A percentile compares a stretch with the other conserved stretches of the same genome.
phyloP scores from a whole-genome alignment of 1,139 yeast genomes.

The Suhomyces taliae region DNA sequence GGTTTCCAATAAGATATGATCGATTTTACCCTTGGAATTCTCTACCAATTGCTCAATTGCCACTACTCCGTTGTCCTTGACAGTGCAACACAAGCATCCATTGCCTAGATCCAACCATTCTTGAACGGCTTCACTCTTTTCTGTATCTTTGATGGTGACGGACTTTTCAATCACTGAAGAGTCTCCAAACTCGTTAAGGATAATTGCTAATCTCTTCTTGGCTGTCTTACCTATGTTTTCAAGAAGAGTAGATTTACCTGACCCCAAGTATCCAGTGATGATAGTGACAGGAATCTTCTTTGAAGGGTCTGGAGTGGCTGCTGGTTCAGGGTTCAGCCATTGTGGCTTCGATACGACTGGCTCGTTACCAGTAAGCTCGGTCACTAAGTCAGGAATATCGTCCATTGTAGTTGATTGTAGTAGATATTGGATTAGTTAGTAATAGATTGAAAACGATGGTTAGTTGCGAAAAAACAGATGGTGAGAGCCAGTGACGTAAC shows the following conservation, averaged over 20 bases:
- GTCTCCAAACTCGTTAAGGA: slow-evolving; percentile 87
- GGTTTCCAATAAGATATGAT: slow-evolving; percentile 87
- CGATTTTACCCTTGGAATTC: slow-evolving; percentile 70
- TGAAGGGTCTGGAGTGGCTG: slow-evolving; percentile 9
- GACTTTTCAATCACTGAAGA: slow-evolving; percentile 88
- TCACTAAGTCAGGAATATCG: slow-evolving; percentile 21
- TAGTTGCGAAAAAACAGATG: background rate
- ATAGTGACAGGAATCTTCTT: slow-evolving; percentile 83
- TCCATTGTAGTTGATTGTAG: slow-evolving; percentile 11
- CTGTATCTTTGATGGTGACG: slow-evolving; percentile 68
- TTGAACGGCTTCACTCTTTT: slow-evolving; percentile 56
- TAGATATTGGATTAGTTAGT: background rate
- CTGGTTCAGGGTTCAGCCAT: slow-evolving; percentile 8
- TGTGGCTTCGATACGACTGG: background rate
- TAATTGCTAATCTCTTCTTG: slow-evolving; percentile 77
- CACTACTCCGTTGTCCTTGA: slow-evolving; percentile 88
- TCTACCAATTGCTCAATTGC: slow-evolving; percentile 90
- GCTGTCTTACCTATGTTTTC: slow-evolving; percentile 72
- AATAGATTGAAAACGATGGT: background rate
- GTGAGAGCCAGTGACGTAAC: too few relatives aligned
- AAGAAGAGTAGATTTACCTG: slow-evolving; percentile 88
- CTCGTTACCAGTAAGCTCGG: slow-evolving; percentile 14
- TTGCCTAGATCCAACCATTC: slow-evolving; percentile 97
- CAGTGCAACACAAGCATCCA: slow-evolving; percentile 96
- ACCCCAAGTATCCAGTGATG: slow-evolving; percentile 91